Evolutionary conservation across 768 basidiomycete genomes (phyloP).

Genomic region (Chalciporus pseudorubinellus): DNA sequence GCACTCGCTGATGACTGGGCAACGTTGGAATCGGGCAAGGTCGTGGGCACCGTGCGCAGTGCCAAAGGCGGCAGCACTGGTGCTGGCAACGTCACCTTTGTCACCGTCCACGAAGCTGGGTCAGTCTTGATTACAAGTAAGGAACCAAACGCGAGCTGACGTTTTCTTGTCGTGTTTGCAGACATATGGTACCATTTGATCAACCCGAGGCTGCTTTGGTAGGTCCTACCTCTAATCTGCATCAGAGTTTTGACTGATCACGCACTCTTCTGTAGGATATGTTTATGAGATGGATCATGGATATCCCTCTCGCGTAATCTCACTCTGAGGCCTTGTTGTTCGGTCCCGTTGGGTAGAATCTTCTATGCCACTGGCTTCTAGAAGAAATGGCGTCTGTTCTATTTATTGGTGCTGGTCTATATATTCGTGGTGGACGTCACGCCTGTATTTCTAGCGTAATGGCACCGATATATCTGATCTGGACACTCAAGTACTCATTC

Average conservation of each 20-base stretch:
- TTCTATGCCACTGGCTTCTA: neutral
- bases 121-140: constrained; percentile 37
- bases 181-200: constrained; percentile 90
- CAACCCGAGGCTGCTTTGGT: constrained; percentile 86
- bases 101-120: constrained; percentile 77
- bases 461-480: neutral
- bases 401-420: neutral
- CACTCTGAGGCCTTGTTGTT: neutral
- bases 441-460: too few species aligned
- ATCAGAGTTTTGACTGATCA: neutral
- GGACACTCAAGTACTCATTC: too few species aligned
- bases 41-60: constrained; percentile 66
- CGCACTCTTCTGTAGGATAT: constrained; percentile 43
- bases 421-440: neutral
- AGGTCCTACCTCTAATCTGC: constrained; percentile 21
- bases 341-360: neutral
- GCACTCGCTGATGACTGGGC: constrained; percentile 56
- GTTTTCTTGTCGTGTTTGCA: constrained; percentile 27
- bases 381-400: neutral
- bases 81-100: constrained; percentile 85
- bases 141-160: constrained; percentile 1
- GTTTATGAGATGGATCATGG: constrained; percentile 56
- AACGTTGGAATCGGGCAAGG: constrained; percentile 46
- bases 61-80: constrained; percentile 62
- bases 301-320: constrained; percentile 43